Evolutionary conservation across 352 stramenopile species (phyloP).

Genomic region (Phytophthora sp.): DNA sequence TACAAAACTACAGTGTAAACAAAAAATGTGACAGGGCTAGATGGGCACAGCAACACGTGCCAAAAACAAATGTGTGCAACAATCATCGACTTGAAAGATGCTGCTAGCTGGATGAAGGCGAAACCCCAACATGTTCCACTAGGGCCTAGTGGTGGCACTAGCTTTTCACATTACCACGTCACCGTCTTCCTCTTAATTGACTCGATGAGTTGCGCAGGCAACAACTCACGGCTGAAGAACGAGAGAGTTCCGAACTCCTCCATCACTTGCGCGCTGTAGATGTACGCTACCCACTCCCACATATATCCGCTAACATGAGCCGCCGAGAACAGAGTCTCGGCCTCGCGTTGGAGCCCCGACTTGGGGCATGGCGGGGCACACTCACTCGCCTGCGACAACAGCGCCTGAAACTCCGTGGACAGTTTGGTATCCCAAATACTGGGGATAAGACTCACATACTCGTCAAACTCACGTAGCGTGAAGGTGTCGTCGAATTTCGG

Average conservation of each 20-base stretch:
- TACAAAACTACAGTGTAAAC: too few relatives aligned
- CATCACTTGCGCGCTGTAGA: conserved; percentile 48
- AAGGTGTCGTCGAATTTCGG: conserved; percentile 37
- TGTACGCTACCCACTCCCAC: conserved; percentile 47
- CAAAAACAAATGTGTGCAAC: not conserved
- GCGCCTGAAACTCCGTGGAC: conserved; percentile 23
- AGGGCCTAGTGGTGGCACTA: too few relatives aligned
- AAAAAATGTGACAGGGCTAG: too few relatives aligned
- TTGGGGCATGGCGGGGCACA: conserved; percentile 8
- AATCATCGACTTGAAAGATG: too few relatives aligned
- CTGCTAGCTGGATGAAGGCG: too few relatives aligned
- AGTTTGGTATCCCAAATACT: conserved; percentile 7
- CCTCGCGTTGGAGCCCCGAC: conserved; percentile 10
- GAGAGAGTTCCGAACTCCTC: conserved; percentile 52
- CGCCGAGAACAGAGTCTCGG: conserved; percentile 8
- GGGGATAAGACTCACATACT: conserved; percentile 34
- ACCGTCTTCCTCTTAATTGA: conserved; percentile 54
- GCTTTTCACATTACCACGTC: conserved; percentile 47
- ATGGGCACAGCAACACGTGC: too few relatives aligned
- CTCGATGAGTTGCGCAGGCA: conserved; percentile 53
- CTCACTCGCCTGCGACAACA: conserved; percentile 27
- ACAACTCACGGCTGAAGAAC: conserved; percentile 54
- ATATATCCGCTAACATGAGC: conserved; percentile 26
- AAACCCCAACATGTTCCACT: too few relatives aligned
- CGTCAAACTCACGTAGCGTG: conserved; percentile 33